Base-by-base conservation (phyloP, 306 rosid genomes). In the Quercus parvula region DNA sequence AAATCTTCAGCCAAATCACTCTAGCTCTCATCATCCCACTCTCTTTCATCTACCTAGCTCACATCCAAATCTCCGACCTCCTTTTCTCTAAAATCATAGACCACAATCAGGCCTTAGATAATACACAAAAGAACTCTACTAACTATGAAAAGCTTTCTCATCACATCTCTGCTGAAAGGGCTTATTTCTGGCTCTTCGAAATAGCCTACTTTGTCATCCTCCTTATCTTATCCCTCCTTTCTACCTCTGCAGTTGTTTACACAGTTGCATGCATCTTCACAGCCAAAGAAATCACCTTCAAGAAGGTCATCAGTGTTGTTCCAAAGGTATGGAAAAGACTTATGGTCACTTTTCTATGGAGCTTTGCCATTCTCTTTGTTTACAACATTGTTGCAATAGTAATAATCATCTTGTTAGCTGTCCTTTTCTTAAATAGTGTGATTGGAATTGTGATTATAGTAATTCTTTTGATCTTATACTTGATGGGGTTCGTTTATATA, bases 401-500 rank as follows among this genome's bases (percentile, higher is more conserved):
- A 1, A 1, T 71, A 49, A 12, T 71, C 59, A 0, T 25, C 75
- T 27, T 13, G 7, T 71, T 18, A n/a, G 33, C 2, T 24, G 5
- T 2, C 30, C 0, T 71, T 25, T 6, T 51, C 7, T 11, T 5
- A 28, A 3, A 3, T 24, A 24, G 0, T 24, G 14, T 7, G 3
- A 12, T 51, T 14, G 57, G 24, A 12, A 0, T 4, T 25, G 13
- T 14, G 18, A 49, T 71, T 15, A 1, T n/a, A 2, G 8, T 14
- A 15, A 8, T 71, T 51, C 38, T 71, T 24, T 0, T 3, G 15
- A 17, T 71, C 59, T 2, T 25, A 49, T 71, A 71, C 59, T 51
- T 25, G n/a, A 51, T 51, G n/a, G 75, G 75, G 20, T 24, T 71
- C 15, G 74, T 81, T 3, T 81, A 81, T 19, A 46, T 81, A 20